Conservation (phyloP, 106 monocot genomes). For the Allium sativum region DNA sequence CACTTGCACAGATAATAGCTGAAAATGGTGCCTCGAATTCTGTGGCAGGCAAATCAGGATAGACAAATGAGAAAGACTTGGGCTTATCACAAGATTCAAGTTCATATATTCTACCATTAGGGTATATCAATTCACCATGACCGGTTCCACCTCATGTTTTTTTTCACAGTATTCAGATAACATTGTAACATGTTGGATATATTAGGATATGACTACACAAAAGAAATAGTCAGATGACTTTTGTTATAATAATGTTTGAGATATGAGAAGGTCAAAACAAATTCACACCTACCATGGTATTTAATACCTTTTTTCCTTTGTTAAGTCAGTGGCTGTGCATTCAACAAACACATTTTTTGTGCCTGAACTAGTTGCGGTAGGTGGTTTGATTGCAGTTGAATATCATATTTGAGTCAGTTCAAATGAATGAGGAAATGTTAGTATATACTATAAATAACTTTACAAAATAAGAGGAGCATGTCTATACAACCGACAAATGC, state of each 20-base stretch:
- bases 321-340: conserved; percentile 93
- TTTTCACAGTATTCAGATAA: conserved; percentile 84
- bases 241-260: no score
- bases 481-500: no score
- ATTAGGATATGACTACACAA: no score
- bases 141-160: conserved; percentile 89
- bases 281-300: conserved; percentile 68
- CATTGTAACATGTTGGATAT: no score
- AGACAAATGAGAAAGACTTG: conserved; percentile 32
- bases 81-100: conserved; percentile 68
- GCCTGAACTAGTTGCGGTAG: conserved; percentile 67
- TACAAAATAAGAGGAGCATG: no score
- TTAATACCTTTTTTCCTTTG: conserved; percentile 92
- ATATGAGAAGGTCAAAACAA: neutral
- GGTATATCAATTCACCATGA: conserved; percentile 67
- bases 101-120: conserved; percentile 61
- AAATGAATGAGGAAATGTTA: conserved; percentile 13
- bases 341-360: conserved; percentile 96
- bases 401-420: conserved; percentile 74
- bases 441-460: no score
- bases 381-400: conserved; percentile 89
- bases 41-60: conserved; percentile 70
- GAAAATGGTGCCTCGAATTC: conserved; percentile 54
- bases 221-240: neutral
- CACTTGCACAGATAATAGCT: conserved; percentile 47